Percentiles rank a stretch among this genome's conserved stretches.
Conservation (phyloP, 352 stramenopile genomes). For the Elongisporangium undulatum region DNA sequence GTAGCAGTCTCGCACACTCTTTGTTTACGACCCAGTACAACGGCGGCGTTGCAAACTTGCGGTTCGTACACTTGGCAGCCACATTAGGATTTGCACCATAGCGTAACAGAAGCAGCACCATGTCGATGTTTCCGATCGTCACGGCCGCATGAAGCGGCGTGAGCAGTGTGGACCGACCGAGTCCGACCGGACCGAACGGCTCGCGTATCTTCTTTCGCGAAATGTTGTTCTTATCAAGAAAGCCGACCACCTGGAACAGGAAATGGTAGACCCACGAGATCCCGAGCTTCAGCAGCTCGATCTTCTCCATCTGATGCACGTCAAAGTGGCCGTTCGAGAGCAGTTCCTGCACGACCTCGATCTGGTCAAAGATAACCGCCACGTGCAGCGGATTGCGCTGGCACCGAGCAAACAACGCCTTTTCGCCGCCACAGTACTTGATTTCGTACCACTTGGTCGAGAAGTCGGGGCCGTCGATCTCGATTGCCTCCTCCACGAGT, state of each 20-base stretch:
- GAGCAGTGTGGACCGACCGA: constrained; percentile 60
- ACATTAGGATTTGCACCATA: constrained; percentile 60
- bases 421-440: constrained; percentile 14
- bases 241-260: constrained; percentile 56
- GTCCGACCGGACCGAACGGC: constrained; percentile 56
- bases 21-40: constrained; percentile 73
- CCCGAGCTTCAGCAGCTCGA: constrained; percentile 64
- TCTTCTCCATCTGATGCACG: constrained; percentile 65
- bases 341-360: constrained; percentile 59
- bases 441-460: constrained; percentile 56
- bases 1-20: constrained; percentile 55
- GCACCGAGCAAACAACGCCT: constrained; percentile 21
- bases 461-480: constrained; percentile 58
- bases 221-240: constrained; percentile 45
- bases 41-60: constrained; percentile 54
- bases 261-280: constrained; percentile 65
- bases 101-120: constrained; percentile 58
- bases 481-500: constrained; percentile 41
- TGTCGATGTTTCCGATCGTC: constrained; percentile 60
- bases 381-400: constrained; percentile 77
- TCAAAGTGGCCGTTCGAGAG: constrained; percentile 59
- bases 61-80: constrained; percentile 39
- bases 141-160: constrained; percentile 71
- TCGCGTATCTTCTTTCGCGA: constrained; percentile 23
- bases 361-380: constrained; percentile 65